phyloP scores from a whole-genome alignment of 2,329 filamentous ascomycete species.

The Talaromyces albobiverticillius region DNA sequence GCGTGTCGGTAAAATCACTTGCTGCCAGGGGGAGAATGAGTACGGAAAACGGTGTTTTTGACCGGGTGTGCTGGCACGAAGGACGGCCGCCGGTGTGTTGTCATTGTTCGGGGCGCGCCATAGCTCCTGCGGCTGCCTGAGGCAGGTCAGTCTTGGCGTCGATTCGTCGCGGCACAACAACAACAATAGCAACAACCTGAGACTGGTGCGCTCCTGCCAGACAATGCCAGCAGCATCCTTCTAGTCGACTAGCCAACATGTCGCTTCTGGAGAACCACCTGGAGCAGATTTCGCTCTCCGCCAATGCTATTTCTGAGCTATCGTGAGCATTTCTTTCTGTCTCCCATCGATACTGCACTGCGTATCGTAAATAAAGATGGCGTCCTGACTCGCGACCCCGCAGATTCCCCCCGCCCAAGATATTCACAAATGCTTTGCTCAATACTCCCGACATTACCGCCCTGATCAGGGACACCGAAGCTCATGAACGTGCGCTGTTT shows the following conservation, averaged over 20 bases:
- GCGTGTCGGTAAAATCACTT: no score
- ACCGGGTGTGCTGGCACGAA: constrained; percentile 7
- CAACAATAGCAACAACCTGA: not conserved
- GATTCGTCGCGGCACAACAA: not conserved
- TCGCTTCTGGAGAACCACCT: constrained; percentile 68
- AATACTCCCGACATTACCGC: constrained; percentile 88
- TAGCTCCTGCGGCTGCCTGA: constrained; percentile 15
- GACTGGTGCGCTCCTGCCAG: no score
- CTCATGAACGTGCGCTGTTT: constrained; percentile 92
- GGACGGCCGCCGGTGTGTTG: constrained; percentile 11
- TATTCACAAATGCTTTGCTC: constrained; percentile 91
- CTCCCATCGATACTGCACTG: constrained; percentile 5
- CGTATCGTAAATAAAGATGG: not conserved
- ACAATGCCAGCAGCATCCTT: not conserved
- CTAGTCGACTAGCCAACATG: constrained; percentile 49
- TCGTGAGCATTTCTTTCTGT: no score
- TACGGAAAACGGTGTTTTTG: no score
- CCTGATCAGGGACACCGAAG: constrained; percentile 90
- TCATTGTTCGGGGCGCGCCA: constrained; percentile 9
- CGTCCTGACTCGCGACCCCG: not conserved
- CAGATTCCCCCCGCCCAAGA: constrained; percentile 86
- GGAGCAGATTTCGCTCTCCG: constrained; percentile 74
- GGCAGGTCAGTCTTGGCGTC: constrained; percentile 4
- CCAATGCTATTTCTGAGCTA: constrained; percentile 70
- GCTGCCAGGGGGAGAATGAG: no score